These are phyloP conservation scores for Aspergillus terreus DNA, from an alignment of 2,329 filamentous ascomycete species.

Conservation along the genomic window DNA sequence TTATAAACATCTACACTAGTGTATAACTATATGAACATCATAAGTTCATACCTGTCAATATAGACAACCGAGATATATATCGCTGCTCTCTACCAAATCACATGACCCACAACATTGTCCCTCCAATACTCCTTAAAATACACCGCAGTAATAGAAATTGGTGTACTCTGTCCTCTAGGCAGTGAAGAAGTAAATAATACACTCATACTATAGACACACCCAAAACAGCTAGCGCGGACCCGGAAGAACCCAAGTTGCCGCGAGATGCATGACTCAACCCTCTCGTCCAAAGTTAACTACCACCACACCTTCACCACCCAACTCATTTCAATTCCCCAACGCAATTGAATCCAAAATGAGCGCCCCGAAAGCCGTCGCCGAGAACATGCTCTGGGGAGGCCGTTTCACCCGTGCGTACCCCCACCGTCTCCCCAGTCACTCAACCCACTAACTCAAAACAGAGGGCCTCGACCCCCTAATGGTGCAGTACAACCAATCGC, in stretches of 20 bases:
- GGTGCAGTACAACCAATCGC: slow-evolving; percentile 77
- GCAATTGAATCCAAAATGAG: slow-evolving; percentile 27
- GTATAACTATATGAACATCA: too few relatives aligned
- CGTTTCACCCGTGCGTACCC: slow-evolving; percentile 57
- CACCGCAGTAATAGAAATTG: too few relatives aligned
- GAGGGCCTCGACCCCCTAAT: slow-evolving; percentile 82
- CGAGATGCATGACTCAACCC: neutral
- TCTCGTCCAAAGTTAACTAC: neutral
- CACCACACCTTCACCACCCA: too few relatives aligned
- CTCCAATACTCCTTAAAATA: too few relatives aligned
- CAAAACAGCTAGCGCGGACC: neutral
- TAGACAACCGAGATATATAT: too few relatives aligned
- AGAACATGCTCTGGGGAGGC: slow-evolving; percentile 59
- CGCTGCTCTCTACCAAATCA: neutral
- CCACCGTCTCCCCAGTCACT: too few relatives aligned
- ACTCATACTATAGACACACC: neutral
- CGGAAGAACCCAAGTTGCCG: neutral
- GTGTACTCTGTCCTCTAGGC: too few relatives aligned
- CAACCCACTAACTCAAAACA: slow-evolving; percentile 32
- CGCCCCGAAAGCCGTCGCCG: slow-evolving; percentile 35
- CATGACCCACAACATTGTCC: neutral
- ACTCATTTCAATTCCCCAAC: neutral
- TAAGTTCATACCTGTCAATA: too few relatives aligned
- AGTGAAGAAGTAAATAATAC: neutral
- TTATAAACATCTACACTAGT: too few relatives aligned